Percentiles rank a stretch among this genome's conserved stretches.
Conservation (phyloP, 169 alveolate species). For the Eimeria brunetti region DNA sequence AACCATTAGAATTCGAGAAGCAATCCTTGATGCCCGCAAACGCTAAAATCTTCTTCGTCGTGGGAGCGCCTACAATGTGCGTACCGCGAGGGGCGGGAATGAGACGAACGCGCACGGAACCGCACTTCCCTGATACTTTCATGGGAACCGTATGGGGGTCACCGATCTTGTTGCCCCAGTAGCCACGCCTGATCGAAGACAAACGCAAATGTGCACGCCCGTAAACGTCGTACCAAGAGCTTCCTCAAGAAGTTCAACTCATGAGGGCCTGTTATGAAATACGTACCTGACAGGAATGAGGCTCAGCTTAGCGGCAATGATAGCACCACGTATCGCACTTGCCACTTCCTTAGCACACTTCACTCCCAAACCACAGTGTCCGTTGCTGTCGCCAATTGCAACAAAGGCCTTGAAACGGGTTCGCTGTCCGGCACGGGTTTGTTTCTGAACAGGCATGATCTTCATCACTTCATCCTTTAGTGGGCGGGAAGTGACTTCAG, state of each 20-base stretch:
- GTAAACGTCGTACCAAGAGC: neutral
- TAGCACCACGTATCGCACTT: constrained; percentile 99
- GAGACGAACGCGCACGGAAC: constrained; percentile 99
- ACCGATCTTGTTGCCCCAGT: constrained; percentile 99
- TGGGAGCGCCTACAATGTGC: constrained; percentile 99
- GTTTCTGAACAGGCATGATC: constrained; percentile 99
- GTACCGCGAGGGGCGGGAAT: constrained; percentile 99
- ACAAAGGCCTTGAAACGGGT: constrained; percentile 99
- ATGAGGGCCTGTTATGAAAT: neutral
- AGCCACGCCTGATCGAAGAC: constrained; percentile 96
- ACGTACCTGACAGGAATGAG: constrained; percentile 97
- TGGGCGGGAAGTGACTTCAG: constrained; percentile 87
- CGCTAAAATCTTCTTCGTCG: constrained; percentile 97
- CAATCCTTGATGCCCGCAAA: constrained; percentile 99
- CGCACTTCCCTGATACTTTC: constrained; percentile 99
- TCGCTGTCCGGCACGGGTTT: constrained; percentile 99
- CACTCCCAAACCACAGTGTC: constrained; percentile 87
- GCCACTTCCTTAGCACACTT: constrained; percentile 99
- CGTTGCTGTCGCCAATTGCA: constrained; percentile 96
- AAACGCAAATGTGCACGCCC: neutral
- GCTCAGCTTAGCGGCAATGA: constrained; percentile 98
- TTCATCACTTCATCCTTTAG: constrained; percentile 99
- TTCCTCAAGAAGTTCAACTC: neutral
- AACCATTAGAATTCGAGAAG: constrained; percentile 98
- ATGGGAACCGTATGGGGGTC: constrained; percentile 99